phyloP scores from a whole-genome alignment of 768 basidiomycete genomes.

The Trametes coccinea region DNA sequence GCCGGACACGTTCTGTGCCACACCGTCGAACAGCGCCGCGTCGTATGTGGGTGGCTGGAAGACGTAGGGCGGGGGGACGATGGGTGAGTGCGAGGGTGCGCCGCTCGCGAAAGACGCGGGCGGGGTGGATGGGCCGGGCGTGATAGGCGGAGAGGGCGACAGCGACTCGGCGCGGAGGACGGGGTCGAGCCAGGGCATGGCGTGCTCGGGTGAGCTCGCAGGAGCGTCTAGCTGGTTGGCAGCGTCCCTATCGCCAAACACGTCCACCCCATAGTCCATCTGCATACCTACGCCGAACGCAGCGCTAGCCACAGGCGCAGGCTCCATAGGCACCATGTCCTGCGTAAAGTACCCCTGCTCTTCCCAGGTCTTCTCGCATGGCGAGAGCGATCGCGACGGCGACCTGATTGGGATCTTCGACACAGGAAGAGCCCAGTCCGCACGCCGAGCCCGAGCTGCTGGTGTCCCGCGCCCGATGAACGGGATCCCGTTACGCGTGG shows the following conservation, averaged over 20 bases:
- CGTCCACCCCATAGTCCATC: background rate
- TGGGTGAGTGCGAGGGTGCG: background rate
- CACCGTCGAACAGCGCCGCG: no score
- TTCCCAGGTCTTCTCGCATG: no score
- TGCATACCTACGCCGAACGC: background rate
- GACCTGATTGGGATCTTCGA: background rate
- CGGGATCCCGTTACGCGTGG: conserved; percentile 10
- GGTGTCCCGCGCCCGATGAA: conserved; percentile 27
- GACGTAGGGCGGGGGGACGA: background rate
- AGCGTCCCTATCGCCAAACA: background rate
- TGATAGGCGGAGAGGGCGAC: conserved; percentile 3
- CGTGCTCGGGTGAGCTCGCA: background rate
- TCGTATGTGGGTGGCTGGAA: background rate
- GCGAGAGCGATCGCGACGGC: background rate
- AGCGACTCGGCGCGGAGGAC: conserved; percentile 11
- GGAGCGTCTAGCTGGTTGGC: no score
- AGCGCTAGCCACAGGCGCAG: background rate
- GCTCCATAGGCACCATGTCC: conserved; percentile 3
- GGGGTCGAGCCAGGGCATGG: conserved; percentile 18
- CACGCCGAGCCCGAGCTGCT: conserved; percentile 17
- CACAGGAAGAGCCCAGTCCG: conserved; percentile 18
- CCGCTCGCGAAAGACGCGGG: background rate
- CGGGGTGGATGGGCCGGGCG: background rate
- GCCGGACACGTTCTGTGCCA: background rate
- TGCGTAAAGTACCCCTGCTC: conserved; percentile 2